A percentile compares a stretch with the other conserved stretches of the same genome.
Evolutionary conservation across 176 grass and related monocot genomes (phyloP).

Genomic region (Triticum monococcum): DNA sequence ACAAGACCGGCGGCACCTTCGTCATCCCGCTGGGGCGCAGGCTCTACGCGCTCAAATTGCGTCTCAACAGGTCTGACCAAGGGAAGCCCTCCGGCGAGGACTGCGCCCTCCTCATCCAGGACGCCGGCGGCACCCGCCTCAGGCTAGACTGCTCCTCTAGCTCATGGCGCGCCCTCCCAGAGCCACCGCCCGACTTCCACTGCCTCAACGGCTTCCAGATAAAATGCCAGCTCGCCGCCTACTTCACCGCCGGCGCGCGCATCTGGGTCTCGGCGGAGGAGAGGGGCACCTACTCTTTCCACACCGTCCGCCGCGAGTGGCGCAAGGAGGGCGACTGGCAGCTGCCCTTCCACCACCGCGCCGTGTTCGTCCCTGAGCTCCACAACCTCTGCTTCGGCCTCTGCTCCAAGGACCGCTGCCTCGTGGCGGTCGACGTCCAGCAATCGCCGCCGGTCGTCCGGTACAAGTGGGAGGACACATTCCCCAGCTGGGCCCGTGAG

Average conservation of each 20-base stretch:
- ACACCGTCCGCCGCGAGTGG: neutral
- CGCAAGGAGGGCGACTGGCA: constrained; percentile 3
- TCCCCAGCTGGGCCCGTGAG: neutral
- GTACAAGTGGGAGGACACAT: neutral
- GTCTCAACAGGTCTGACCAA: neutral
- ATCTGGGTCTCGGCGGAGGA: neutral
- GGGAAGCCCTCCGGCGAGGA: constrained; percentile 2
- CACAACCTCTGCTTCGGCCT: neutral
- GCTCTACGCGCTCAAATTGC: neutral
- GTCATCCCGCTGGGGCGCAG: neutral
- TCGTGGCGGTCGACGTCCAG: neutral
- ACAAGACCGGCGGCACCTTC: neutral
- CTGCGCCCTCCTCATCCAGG: neutral
- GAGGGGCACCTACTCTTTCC: neutral
- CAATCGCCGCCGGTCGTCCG: neutral
- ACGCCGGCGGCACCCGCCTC: neutral
- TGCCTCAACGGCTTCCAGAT: neutral
- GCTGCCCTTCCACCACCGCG: neutral
- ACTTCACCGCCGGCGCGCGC: neutral
- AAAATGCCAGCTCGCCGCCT: neutral
- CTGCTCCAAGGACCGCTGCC: neutral
- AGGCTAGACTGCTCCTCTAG: neutral
- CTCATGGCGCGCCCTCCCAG: neutral
- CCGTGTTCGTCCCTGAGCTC: neutral
- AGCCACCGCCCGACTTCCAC: neutral